Evolutionary conservation across 768 basidiomycete genomes (phyloP), one percentile per base, ranked within the genome.

Genomic region (Russula sp.): DNA sequence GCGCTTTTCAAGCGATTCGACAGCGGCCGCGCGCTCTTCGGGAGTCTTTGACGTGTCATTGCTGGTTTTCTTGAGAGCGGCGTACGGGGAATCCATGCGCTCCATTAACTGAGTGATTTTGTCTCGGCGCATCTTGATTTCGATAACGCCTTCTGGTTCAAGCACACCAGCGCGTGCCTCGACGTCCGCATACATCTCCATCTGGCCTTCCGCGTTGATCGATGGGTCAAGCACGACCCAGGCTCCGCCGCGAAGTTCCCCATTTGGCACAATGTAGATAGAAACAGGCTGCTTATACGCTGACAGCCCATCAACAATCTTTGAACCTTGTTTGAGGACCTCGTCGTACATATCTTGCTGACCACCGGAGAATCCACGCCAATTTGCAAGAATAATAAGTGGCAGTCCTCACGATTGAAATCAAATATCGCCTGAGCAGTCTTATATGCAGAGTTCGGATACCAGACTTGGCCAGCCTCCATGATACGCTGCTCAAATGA

Each of bases 391-490:
- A 76, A 99, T 95, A 75, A 98, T 95, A 64, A 99, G 81, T 5
- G 97, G 97, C 16, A 99, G 80, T 26, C 92, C 77, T 99, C 97
- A 49, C 97, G 89, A 77, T 96, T 90, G 80, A 98, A 92, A 78
- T 99, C 97, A 76, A 94, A 94, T 79, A 98, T 98, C 18, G 97
- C 96, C 72, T 98, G 97, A 9, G 95, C 97, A 9, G 97, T 99
- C 83, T 99, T 99, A 81, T 97, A 95, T 7, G 97, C 95, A 6
- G 94, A 96, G 76, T 99, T 98, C 40, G 97, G 97, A 75, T 98
- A 98, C 97, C 97, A 99, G 28, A 98, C 97, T 76, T 96, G 94
- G 69, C 97, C 97, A n/a, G 97, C 97, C 74, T 98, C 95, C 89
- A 98, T 96, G 75, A 98, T 94, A 70, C 89, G 89, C 72, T 95